Base-by-base conservation (phyloP, 1,284 basidiomycete genomes). In the Tremellales sp. region DNA sequence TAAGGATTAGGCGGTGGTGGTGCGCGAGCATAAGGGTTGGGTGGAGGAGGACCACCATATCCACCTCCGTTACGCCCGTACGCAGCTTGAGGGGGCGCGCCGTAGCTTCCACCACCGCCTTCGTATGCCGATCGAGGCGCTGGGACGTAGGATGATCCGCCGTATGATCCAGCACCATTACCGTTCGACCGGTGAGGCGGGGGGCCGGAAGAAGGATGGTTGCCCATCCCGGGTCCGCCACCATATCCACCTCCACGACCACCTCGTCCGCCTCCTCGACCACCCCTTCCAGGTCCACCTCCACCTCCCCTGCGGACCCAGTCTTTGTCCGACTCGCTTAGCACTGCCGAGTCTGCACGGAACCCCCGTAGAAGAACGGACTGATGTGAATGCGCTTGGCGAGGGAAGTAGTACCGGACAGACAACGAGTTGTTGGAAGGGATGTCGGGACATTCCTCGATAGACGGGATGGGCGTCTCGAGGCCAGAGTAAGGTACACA, bases 401-500 rank as follows among this genome's bases (percentile, higher is more conserved):
- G 81, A 0, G 96, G 93, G 79, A 93, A 97, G 69, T 83, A 85
- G 75, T 92, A 98, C 19, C 85, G 75, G 0, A 85, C 91, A 0
- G 89, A 92, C 10, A 98, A 78, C 10, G 92, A 89, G 33, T 82
- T 80, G 72, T 98, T 92, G 66, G 87, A 84, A 59, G 81, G 80
- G 54, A 99, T 86, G 73, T 98, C 91, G 2, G 81, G 80, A 43
- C 76, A 73, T 43, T 66, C 67, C 2, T 60, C 53, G 8, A 77
- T 71, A 2, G 55, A 56, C 1, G 70, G 61, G 21, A 90, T 73
- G 1, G 92, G 93, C 26, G 83, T 84, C 63, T 86, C 83, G 70
- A 89, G 93, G 0, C 88, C 93, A 13, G 92, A 87, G 40, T 89
- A 88, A 3, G 96, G 96, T 5, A 98, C 82, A 65, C 87, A 96